A percentile compares a stretch with the other conserved stretches of the same genome.
phyloP scores from a whole-genome alignment of 257 asterid genomes.

The Salvia hispanica region DNA sequence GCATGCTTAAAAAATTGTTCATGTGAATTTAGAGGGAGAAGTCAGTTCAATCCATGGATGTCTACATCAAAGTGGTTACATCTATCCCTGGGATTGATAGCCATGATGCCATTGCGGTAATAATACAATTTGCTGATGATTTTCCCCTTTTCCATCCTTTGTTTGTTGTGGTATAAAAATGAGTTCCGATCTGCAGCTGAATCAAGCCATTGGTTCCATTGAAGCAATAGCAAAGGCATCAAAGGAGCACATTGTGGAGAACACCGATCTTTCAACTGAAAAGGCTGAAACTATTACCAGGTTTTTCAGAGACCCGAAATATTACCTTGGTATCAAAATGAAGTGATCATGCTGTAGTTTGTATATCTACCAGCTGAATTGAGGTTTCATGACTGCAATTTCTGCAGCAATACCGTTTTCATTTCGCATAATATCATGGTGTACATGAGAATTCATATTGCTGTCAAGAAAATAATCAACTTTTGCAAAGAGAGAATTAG shows the following conservation, averaged over 20 bases:
- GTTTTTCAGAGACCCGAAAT: conserved; percentile 82
- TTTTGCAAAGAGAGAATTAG: conserved; percentile 14
- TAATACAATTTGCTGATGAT: conserved; percentile 6
- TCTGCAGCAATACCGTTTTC: background rate
- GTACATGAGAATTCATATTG: background rate
- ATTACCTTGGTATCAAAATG: conserved; percentile 68
- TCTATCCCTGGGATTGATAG: conserved; percentile 87
- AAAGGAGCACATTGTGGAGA: conserved; percentile 71
- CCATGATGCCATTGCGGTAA: conserved; percentile 86
- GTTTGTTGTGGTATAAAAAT: background rate
- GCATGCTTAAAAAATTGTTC: conserved; percentile 24
- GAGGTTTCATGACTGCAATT: conserved; percentile 7
- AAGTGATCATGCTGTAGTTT: conserved; percentile 20
- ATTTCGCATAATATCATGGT: conserved; percentile 16
- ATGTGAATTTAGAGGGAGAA: conserved; percentile 62
- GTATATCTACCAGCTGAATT: background rate
- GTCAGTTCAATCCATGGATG: conserved; percentile 70
- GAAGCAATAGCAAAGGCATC: conserved; percentile 91
- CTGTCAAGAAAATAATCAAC: background rate
- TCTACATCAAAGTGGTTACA: conserved; percentile 75
- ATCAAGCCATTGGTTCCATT: conserved; percentile 90
- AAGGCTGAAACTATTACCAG: conserved; percentile 76
- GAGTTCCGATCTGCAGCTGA: conserved; percentile 57
- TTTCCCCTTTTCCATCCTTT: background rate
- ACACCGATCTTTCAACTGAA: conserved; percentile 84